Conservation (phyloP, 148 eudicot species). For the Rhododendron ferrugineum region DNA sequence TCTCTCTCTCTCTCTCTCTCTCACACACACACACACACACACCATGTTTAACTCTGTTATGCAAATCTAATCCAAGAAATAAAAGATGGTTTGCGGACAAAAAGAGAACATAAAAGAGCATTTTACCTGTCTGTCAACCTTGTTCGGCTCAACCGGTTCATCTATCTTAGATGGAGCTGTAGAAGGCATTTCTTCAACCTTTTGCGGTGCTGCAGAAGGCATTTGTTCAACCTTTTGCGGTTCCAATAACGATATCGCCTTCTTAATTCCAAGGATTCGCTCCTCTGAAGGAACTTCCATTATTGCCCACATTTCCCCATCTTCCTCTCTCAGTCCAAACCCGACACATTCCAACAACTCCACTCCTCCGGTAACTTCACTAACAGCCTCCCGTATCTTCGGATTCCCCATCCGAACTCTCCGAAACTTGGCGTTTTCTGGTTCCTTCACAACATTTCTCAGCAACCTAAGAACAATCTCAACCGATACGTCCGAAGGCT, state of each 20-base stretch:
- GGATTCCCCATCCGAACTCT: slow-evolving; percentile 79
- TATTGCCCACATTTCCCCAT: slow-evolving; percentile 81
- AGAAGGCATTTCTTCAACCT: slow-evolving; percentile 21
- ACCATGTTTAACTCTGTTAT: too few species aligned
- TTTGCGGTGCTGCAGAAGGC: slow-evolving; percentile 18
- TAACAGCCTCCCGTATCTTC: slow-evolving; percentile 81
- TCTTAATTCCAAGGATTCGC: slow-evolving; percentile 28
- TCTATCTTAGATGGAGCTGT: slow-evolving; percentile 31
- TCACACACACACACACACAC: too few species aligned
- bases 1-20: background rate
- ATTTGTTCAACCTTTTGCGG: slow-evolving; percentile 25
- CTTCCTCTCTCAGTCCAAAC: slow-evolving; percentile 81
- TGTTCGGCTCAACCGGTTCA: slow-evolving; percentile 42
- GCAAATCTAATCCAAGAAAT: too few species aligned
- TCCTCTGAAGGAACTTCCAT: slow-evolving; percentile 72
- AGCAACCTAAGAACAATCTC: slow-evolving; percentile 66
- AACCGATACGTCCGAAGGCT: slow-evolving; percentile 55
- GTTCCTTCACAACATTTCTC: slow-evolving; percentile 66
- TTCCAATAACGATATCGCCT: slow-evolving; percentile 43
- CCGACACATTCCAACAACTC: slow-evolving; percentile 80
- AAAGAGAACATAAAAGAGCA: background rate
- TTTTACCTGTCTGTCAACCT: slow-evolving; percentile 62
- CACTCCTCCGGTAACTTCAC: slow-evolving; percentile 64
- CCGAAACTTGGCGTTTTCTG: slow-evolving; percentile 78
- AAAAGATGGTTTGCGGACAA: background rate